Evolutionary conservation across 1,284 basidiomycete genomes (phyloP).

Genomic region (Caloboletus inedulis): DNA sequence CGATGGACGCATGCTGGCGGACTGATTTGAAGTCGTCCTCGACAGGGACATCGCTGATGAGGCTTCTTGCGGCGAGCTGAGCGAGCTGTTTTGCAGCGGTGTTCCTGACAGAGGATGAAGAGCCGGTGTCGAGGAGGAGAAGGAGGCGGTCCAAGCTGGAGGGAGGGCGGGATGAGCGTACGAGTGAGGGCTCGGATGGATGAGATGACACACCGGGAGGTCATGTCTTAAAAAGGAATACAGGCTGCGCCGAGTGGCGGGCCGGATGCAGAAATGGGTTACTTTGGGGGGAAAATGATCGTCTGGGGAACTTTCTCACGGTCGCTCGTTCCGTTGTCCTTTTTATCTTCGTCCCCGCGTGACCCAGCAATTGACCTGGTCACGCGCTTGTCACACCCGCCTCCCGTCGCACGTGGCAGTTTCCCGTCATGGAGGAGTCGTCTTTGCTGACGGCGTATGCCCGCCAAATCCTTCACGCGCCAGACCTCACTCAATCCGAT

Average conservation of each 20-base stretch:
- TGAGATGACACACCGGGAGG: constrained; percentile 53
- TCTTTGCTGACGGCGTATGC: constrained; percentile 12
- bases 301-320: constrained; percentile 41
- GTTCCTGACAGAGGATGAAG: constrained; percentile 78
- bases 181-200: no score
- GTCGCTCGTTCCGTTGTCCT: constrained; percentile 34
- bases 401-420: constrained; percentile 10
- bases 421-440: neutral
- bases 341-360: constrained; percentile 38
- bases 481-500: neutral
- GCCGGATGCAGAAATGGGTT: constrained; percentile 35
- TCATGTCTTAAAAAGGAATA: constrained; percentile 50
- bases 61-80: constrained; percentile 80
- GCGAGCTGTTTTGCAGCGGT: constrained; percentile 93
- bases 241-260: constrained; percentile 38
- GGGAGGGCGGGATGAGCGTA: constrained; percentile 8
- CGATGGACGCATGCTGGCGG: constrained; percentile 54
- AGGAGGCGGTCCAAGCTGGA: constrained; percentile 87
- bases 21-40: constrained; percentile 74
- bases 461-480: constrained; percentile 12
- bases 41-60: constrained; percentile 76
- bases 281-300: constrained; percentile 40
- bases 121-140: constrained; percentile 86
- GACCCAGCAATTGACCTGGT: constrained; percentile 28
- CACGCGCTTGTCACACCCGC: constrained; percentile 28